A percentile compares a stretch with the other conserved stretches of the same genome.
phyloP scores from a whole-genome alignment of 1,284 basidiomycete genomes.

The Apiotrichum montevideense region DNA sequence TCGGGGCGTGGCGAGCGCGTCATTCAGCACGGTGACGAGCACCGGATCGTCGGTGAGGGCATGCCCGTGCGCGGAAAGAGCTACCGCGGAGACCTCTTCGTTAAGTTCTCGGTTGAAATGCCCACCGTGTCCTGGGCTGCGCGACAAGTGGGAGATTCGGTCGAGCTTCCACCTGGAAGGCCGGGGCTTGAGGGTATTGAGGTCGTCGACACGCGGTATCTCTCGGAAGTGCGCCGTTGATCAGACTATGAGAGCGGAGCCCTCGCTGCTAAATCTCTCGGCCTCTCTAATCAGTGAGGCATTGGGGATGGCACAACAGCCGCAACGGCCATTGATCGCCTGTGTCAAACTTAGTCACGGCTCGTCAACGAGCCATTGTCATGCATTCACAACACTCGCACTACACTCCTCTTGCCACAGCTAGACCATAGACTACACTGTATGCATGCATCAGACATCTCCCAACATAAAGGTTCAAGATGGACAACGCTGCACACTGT shows the following conservation, averaged over 20 bases:
- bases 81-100: constrained; percentile 70
- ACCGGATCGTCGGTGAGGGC: constrained; percentile 72
- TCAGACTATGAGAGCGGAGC: neutral
- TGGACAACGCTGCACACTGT: no score
- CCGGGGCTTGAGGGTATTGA: constrained; percentile 19
- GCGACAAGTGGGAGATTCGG: constrained; percentile 12
- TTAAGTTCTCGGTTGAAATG: constrained; percentile 80
- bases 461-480: no score
- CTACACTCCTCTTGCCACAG: no score
- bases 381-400: no score
- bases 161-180: constrained; percentile 23
- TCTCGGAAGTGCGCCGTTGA: neutral
- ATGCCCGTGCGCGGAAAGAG: constrained; percentile 69
- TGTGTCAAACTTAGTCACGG: no score
- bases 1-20: constrained; percentile 65
- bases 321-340: no score
- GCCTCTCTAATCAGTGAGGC: no score
- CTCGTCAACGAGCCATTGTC: no score
- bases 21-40: constrained; percentile 64
- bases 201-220: constrained; percentile 11
- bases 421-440: no score
- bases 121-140: constrained; percentile 40
- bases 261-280: neutral
- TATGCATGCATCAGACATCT: no score
- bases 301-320: no score